Evolutionary conservation across 2,329 filamentous ascomycete species (phyloP).

Genomic region (Sporothrix humicola): DNA sequence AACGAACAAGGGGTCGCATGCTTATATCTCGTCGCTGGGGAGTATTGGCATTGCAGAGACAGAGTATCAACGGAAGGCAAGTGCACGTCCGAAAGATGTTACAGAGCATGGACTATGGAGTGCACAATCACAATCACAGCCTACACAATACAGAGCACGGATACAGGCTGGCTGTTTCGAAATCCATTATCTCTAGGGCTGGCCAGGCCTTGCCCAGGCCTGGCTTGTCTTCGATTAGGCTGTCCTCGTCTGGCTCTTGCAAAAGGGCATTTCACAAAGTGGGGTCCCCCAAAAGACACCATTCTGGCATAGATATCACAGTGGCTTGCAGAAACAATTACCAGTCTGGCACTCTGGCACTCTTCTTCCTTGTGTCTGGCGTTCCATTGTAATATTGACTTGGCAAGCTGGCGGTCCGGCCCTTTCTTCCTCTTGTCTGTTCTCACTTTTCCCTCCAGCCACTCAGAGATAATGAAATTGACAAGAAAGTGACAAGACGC

Average conservation of each 20-base stretch:
- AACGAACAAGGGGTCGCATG: slow-evolving; percentile 21
- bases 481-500: background rate
- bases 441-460: background rate
- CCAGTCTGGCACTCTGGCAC: background rate
- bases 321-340: too few relatives aligned
- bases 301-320: background rate
- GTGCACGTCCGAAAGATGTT: background rate
- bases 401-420: background rate
- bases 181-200: background rate
- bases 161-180: background rate
- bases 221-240: too few relatives aligned
- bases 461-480: background rate
- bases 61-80: background rate
- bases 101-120: background rate
- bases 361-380: background rate
- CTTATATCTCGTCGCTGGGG: slow-evolving; percentile 17
- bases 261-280: background rate
- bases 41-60: background rate
- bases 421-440: background rate
- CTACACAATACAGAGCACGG: background rate
- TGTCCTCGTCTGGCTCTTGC: background rate
- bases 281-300: background rate
- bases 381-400: background rate
- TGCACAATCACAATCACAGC: background rate
- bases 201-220: background rate